These are phyloP conservation scores for Aspergillus tubingensis DNA, from an alignment of 2,329 filamentous ascomycete species.

Conservation along the genomic window DNA sequence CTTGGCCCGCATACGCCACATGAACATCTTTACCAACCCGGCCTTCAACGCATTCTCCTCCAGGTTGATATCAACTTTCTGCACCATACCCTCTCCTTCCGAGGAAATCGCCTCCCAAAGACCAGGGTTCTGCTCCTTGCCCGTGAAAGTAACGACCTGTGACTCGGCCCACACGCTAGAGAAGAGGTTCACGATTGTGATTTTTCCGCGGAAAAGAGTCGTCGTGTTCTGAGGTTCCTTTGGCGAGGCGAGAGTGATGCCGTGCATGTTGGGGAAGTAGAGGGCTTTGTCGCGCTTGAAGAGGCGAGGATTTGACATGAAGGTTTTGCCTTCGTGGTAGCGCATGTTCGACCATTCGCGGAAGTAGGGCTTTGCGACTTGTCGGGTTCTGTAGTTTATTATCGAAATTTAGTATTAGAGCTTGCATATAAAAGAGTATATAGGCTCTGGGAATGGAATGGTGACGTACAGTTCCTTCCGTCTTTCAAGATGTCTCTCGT, in stretches of 20 bases:
- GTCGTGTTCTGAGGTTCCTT: constrained; percentile 69
- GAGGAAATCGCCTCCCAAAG: constrained; percentile 62
- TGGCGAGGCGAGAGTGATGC: constrained; percentile 69
- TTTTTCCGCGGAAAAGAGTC: constrained; percentile 67
- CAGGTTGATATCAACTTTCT: constrained; percentile 83
- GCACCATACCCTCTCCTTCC: constrained; percentile 54
- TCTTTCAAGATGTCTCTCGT: constrained; percentile 77
- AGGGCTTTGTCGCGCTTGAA: constrained; percentile 81
- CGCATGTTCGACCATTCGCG: constrained; percentile 89
- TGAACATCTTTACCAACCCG: constrained; percentile 58
- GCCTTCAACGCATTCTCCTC: constrained; percentile 74
- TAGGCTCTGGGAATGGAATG: not conserved
- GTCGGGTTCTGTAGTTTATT: constrained; percentile 59
- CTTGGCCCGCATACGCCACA: constrained; percentile 51
- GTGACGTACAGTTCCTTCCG: constrained; percentile 70
- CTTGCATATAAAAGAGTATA: not conserved
- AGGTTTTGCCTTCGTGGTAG: constrained; percentile 84
- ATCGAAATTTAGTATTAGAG: constrained; percentile 9
- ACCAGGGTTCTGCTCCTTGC: constrained; percentile 66
- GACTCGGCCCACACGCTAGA: constrained; percentile 82
- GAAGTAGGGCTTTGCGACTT: constrained; percentile 87
- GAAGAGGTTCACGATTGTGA: constrained; percentile 79
- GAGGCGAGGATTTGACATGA: constrained; percentile 77
- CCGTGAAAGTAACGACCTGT: constrained; percentile 74
- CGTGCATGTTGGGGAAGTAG: constrained; percentile 91